Percentiles rank a stretch among this genome's conserved stretches.
phyloP scores from a whole-genome alignment of 805 yeast species.

The Wickerhamiella cacticola region DNA sequence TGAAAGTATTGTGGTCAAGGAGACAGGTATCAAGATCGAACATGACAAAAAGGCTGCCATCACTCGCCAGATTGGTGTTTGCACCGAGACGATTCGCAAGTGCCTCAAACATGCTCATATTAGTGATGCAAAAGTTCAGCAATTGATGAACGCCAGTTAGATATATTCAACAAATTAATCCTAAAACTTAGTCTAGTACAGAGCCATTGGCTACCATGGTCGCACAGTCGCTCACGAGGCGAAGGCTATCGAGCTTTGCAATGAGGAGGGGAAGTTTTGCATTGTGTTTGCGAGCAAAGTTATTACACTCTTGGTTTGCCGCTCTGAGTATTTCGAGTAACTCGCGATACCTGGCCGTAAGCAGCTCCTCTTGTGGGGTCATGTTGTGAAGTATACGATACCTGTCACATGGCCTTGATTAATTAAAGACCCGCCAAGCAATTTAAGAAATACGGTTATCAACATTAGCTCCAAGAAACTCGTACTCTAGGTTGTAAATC shows the following conservation, averaged over 20 bases:
- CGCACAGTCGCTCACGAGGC: neutral
- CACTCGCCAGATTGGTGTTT: neutral
- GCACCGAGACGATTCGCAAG: neutral
- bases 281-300: neutral
- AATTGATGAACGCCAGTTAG: neutral
- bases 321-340: neutral
- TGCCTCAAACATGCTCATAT: neutral
- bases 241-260: neutral
- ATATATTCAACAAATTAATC: too few species aligned
- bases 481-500: too few species aligned
- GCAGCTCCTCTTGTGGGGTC: neutral
- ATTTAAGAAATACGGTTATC: too few species aligned
- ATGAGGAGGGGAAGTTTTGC: neutral
- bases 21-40: constrained; percentile 57
- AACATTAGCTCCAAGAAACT: too few species aligned
- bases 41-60: constrained; percentile 30
- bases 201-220: neutral
- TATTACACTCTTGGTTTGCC: neutral
- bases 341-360: neutral
- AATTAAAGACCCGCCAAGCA: too few species aligned
- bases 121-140: neutral
- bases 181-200: neutral
- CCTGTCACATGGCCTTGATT: too few species aligned
- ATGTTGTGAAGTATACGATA: neutral
- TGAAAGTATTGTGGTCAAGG: constrained; percentile 40